phyloP scores from a whole-genome alignment of 371 early-diverging fungal species.

The Mucor ambiguus region DNA sequence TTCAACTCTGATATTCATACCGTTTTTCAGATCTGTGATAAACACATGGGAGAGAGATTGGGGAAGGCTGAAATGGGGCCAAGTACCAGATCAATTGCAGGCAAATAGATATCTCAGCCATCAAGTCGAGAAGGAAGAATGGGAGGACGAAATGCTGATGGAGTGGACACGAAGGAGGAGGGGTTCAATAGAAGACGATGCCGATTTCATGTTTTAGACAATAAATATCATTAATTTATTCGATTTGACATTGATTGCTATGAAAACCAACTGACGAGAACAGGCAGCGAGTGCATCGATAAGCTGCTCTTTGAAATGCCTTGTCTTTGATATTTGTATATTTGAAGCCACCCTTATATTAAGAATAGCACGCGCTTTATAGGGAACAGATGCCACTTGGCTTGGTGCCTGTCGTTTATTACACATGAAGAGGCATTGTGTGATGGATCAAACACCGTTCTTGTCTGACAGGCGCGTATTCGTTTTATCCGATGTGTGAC shows the following conservation, averaged over 20 bases:
- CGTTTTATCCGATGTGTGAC: neutral
- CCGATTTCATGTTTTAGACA: slow-evolving; percentile 17
- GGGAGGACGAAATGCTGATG: slow-evolving; percentile 52
- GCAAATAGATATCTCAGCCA: slow-evolving; percentile 37
- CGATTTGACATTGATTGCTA: neutral
- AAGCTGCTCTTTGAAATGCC: too few relatives aligned
- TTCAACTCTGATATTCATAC: neutral
- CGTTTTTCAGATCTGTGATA: slow-evolving; percentile 33
- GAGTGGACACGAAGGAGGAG: slow-evolving; percentile 37
- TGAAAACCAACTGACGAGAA: too few relatives aligned
- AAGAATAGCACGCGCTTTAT: too few relatives aligned
- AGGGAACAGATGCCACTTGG: too few relatives aligned
- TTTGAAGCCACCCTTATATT: too few relatives aligned
- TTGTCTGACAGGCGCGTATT: neutral
- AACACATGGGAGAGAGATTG: slow-evolving; percentile 46
- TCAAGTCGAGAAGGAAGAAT: slow-evolving; percentile 42
- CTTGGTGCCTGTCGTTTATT: too few relatives aligned
- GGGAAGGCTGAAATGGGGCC: slow-evolving; percentile 34
- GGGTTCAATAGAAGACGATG: slow-evolving; percentile 16
- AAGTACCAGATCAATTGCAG: slow-evolving; percentile 47
- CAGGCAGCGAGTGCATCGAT: too few relatives aligned
- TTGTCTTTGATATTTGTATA: too few relatives aligned
- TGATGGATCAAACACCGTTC: too few relatives aligned
- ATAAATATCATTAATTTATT: slow-evolving; percentile 2
- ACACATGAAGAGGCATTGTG: too few relatives aligned